Percentiles rank a stretch among this genome's conserved stretches.
Conservation (phyloP, 1,139 yeast species). For the Kluyveromyces sp. region DNA sequence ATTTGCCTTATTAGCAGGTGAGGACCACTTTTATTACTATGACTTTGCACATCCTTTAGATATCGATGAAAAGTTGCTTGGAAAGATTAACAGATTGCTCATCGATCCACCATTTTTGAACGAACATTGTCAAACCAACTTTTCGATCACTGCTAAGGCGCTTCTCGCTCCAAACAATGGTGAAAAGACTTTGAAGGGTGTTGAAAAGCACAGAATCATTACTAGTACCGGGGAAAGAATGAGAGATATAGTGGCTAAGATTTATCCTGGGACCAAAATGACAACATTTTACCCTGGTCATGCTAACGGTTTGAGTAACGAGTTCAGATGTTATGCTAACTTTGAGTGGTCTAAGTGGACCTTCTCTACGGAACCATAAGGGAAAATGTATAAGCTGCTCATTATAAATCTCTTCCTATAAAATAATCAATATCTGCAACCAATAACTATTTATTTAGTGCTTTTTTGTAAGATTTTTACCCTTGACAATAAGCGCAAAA, state of each 20-base stretch:
- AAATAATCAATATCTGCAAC: too few relatives aligned
- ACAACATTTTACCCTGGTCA: slow-evolving; percentile 75
- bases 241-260: slow-evolving; percentile 48
- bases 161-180: slow-evolving; percentile 40
- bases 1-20: slow-evolving; percentile 65
- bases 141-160: slow-evolving; percentile 60
- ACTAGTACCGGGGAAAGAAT: slow-evolving; percentile 88
- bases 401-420: background rate
- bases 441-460: too few relatives aligned
- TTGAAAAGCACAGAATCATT: slow-evolving; percentile 43
- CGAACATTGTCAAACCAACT: slow-evolving; percentile 70
- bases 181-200: slow-evolving; percentile 35
- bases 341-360: slow-evolving; percentile 54
- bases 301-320: slow-evolving; percentile 78
- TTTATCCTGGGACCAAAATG: slow-evolving; percentile 56
- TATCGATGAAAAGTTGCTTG: slow-evolving; percentile 49
- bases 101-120: slow-evolving; percentile 88
- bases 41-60: slow-evolving; percentile 66
- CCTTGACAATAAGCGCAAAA: too few relatives aligned
- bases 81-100: slow-evolving; percentile 64
- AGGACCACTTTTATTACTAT: slow-evolving; percentile 56
- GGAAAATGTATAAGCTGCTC: background rate
- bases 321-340: slow-evolving; percentile 77
- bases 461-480: too few relatives aligned
- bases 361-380: slow-evolving; percentile 16